Evolutionary conservation across 2,329 filamentous ascomycete species (phyloP), one percentile per base, ranked within the genome.

Genomic region (Pyrenochaeta sp.): DNA sequence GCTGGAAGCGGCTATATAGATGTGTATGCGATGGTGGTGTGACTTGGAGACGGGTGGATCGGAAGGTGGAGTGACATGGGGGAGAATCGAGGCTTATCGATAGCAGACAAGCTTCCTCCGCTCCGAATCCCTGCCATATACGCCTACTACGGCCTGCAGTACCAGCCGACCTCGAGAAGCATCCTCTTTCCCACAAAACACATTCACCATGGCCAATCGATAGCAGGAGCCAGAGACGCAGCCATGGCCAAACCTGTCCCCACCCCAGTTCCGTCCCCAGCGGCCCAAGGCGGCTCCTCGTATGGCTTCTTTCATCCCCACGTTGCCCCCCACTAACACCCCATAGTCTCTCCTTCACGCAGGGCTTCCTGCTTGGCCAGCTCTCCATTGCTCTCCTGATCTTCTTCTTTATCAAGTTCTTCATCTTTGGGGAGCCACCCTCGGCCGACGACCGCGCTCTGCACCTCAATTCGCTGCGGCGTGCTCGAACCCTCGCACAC

Each of bases 371-470:
- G 43, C 83, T 98, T 29, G 95, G 95, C 44, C 95, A 99, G 76
- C 83, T 99, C 45, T 96, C 92, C 1, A 90, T 99, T 40, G 91
- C 97, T 12, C 81, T 98, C 20, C 83, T 99, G 33, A 87, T 99
- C 57, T 93, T 92, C 61, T 91, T 90, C 64, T 98, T 99, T 78
- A 98, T 99, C 77, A 97, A 97, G 75, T 99, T 97, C 85, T 99
- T 99, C 85, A 98, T 99, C 72, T 98, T 99, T 73, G 95, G 95
- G 66, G 95, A 98, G 72, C 87, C 92, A 4, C 92, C 92, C 0
- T 92, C 90, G 1, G 84, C 92, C 56, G 92, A 96, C 60, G 87
- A 89, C 49, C 91, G 90, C 17, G 91, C 92, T 11, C 83, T 91
- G 7, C 81, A 90, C 37, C 87, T 90, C 62, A 91, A 90, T 52